A percentile compares a stretch with the other conserved stretches of the same genome.
Conservation (phyloP, 2,329 filamentous ascomycete genomes). For the Fusarium citri region DNA sequence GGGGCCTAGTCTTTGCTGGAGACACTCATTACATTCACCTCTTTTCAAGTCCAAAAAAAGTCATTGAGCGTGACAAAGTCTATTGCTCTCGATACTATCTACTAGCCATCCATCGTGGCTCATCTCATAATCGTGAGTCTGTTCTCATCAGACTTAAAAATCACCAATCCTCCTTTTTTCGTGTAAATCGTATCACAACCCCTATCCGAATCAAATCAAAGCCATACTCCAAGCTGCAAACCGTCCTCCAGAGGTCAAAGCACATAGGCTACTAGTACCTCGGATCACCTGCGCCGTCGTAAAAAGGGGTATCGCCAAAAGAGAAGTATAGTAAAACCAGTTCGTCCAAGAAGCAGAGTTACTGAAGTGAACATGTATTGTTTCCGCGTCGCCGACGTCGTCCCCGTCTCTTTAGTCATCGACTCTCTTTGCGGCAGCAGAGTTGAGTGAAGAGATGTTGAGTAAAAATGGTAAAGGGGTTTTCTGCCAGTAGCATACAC, state of each 20-base stretch:
- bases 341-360: slow-evolving; percentile 42
- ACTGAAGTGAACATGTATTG: slow-evolving; percentile 42
- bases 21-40: slow-evolving; percentile 1
- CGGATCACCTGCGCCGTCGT: slow-evolving; percentile 41
- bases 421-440: slow-evolving; percentile 41
- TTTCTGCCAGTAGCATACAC: slow-evolving; percentile 42
- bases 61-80: slow-evolving; percentile 32
- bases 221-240: slow-evolving; percentile 49
- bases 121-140: slow-evolving; percentile 40
- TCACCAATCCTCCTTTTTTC: slow-evolving; percentile 46
- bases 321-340: slow-evolving; percentile 48
- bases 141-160: slow-evolving; percentile 30
- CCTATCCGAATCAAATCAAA: slow-evolving; percentile 47
- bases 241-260: slow-evolving; percentile 35
- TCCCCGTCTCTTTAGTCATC: slow-evolving; percentile 39
- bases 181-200: slow-evolving; percentile 41
- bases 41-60: background rate
- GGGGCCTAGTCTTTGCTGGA: background rate
- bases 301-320: slow-evolving; percentile 53
- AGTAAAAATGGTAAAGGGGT: slow-evolving; percentile 36
- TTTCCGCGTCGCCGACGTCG: slow-evolving; percentile 42
- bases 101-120: slow-evolving; percentile 38
- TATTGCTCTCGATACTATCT: slow-evolving; percentile 44
- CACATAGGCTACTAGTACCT: slow-evolving; percentile 3
- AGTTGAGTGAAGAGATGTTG: slow-evolving; percentile 44